Evolutionary conservation across 2,329 filamentous ascomycete genomes (phyloP).

Genomic region (Ascocoryne sarcoides): DNA sequence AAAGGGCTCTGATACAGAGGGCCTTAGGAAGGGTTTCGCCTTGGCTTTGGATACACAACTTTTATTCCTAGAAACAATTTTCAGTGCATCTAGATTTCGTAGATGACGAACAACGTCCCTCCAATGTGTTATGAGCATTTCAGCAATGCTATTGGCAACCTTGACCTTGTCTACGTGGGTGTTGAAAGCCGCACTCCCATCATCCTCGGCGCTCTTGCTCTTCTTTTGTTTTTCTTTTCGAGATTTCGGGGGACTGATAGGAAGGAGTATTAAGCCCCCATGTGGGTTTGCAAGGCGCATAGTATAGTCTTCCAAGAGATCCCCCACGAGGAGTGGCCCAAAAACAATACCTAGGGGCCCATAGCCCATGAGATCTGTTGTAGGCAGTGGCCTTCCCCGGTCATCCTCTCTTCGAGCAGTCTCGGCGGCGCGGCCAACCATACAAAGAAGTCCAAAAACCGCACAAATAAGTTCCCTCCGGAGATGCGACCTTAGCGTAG

Average conservation of each 20-base stretch:
- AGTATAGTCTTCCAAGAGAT: conserved; percentile 44
- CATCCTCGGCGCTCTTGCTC: conserved; percentile 27
- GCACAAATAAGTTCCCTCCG: conserved; percentile 56
- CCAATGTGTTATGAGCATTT: conserved; percentile 61
- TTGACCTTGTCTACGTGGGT: conserved; percentile 44
- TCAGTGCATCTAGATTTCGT: conserved; percentile 33
- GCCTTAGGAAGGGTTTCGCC: conserved; percentile 25
- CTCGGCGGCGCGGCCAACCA: conserved; percentile 51
- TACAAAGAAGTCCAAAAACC: conserved; percentile 55
- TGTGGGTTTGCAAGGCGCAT: conserved; percentile 23
- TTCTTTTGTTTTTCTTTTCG: conserved; percentile 34
- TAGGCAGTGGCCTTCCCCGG: conserved; percentile 42
- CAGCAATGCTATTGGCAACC: conserved; percentile 49
- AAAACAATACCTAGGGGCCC: conserved; percentile 54
- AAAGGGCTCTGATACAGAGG: conserved; percentile 36
- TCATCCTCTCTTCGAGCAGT: conserved; percentile 43
- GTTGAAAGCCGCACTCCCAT: conserved; percentile 17
- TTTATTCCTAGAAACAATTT: conserved; percentile 7
- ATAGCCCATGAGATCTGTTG: conserved; percentile 55
- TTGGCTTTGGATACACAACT: conserved; percentile 10
- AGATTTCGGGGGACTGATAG: conserved; percentile 32
- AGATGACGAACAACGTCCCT: conserved; percentile 53
- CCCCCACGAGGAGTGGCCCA: conserved; percentile 53
- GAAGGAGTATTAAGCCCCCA: conserved; percentile 22
- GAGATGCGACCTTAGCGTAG: conserved; percentile 48